A percentile compares a stretch with the other conserved stretches of the same genome.
Conservation (phyloP, 106 monocot species). For the Dactylorhiza incarnata region DNA sequence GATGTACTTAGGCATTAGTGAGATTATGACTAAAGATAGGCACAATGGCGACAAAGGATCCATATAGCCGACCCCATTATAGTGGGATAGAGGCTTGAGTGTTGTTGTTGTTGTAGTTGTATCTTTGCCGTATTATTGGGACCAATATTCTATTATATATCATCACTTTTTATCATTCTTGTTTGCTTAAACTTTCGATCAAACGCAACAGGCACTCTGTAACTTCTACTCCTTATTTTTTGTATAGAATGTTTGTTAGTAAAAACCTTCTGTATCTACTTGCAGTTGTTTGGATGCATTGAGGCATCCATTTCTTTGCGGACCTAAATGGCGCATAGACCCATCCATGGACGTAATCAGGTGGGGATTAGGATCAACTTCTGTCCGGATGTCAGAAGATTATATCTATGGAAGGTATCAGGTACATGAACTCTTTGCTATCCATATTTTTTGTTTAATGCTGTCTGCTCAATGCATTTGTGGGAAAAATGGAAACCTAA, state of each 20-base stretch:
- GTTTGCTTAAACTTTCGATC: not conserved
- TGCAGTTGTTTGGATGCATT: conserved; percentile 87
- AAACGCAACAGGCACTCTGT: not conserved
- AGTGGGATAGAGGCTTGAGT: too few species aligned
- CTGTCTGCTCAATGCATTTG: not conserved
- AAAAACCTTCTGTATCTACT: conserved; percentile 7
- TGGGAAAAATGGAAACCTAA: not conserved
- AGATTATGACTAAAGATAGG: too few species aligned
- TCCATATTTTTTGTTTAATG: not conserved
- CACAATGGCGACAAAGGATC: too few species aligned
- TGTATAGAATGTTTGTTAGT: not conserved
- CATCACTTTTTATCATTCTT: not conserved
- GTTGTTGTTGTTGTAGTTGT: not conserved
- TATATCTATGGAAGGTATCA: conserved; percentile 82
- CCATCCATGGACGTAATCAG: conserved; percentile 68
- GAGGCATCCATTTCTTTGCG: conserved; percentile 92
- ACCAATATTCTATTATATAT: not conserved
- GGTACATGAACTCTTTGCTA: conserved; percentile 17
- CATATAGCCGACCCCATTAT: too few species aligned
- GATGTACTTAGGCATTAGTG: too few species aligned
- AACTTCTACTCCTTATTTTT: not conserved
- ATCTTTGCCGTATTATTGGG: not conserved
- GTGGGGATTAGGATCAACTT: conserved; percentile 94
- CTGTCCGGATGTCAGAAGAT: conserved; percentile 84
- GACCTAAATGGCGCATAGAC: conserved; percentile 89